These are phyloP conservation scores for Xylaria telfairii DNA, from an alignment of 495 filamentous ascomycete species.

Conservation along the genomic window DNA sequence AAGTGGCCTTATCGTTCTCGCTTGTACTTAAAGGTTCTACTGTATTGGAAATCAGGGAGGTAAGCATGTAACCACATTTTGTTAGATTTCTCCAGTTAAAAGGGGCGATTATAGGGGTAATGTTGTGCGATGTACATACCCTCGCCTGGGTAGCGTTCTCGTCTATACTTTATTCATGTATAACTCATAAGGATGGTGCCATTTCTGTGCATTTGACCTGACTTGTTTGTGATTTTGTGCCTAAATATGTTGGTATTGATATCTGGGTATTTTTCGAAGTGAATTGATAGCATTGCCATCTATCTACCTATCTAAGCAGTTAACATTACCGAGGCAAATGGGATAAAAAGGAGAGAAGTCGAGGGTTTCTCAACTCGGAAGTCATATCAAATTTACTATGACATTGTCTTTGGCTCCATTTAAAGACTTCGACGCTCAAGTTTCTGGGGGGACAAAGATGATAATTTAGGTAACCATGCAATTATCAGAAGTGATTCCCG, in stretches of 20 bases:
- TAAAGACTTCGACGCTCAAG: no score
- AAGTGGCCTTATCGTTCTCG: neutral
- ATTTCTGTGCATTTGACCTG: neutral
- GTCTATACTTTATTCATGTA: neutral
- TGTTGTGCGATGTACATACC: neutral
- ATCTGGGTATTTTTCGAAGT: neutral
- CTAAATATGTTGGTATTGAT: neutral
- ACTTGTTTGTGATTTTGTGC: neutral
- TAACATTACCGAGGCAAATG: neutral
- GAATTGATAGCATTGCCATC: neutral
- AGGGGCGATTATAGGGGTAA: neutral
- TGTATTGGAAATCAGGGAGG: no score
- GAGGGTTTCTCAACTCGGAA: neutral
- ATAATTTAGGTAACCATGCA: no score
- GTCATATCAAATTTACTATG: neutral
- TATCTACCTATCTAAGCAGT: no score
- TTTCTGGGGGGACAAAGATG: no score
- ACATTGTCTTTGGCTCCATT: no score
- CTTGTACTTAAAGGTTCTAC: no score
- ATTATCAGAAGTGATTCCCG: no score
- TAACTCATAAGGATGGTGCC: neutral
- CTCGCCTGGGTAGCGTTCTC: neutral
- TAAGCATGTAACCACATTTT: neutral
- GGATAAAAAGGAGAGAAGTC: no score
- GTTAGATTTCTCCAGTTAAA: neutral